Percentiles rank a stretch among this genome's conserved stretches.
phyloP scores from a whole-genome alignment of 352 stramenopile genomes.

The Nannochloropsis limnetica region DNA sequence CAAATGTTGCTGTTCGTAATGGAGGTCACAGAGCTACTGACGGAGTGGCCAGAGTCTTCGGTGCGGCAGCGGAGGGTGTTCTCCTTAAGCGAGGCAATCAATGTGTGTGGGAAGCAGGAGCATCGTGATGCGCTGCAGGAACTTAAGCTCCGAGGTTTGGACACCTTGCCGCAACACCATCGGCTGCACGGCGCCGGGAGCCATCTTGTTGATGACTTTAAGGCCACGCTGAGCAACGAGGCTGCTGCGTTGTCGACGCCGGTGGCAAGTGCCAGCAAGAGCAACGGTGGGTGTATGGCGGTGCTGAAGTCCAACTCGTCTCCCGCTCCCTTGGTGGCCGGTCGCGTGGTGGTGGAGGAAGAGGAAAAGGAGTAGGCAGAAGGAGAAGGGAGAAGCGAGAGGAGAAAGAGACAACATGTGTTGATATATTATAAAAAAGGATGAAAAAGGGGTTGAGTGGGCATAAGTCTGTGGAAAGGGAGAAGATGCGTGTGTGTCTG shows the following conservation, averaged over 20 bases:
- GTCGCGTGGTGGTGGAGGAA: neutral
- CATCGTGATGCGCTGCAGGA: neutral
- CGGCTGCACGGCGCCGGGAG: neutral
- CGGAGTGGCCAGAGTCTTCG: slow-evolving; percentile 34
- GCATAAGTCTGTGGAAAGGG: neutral
- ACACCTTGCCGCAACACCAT: neutral
- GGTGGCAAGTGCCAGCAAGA: neutral
- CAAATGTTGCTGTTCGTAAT: slow-evolving; percentile 29
- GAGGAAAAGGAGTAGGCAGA: neutral
- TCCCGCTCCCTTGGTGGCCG: too few species aligned
- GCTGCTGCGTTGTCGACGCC: neutral
- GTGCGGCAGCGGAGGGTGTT: slow-evolving; percentile 29
- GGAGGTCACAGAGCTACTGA: slow-evolving; percentile 35
- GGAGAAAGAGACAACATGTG: neutral
- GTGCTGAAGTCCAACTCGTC: neutral
- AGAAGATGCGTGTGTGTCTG: too few species aligned
- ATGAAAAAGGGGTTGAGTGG: neutral
- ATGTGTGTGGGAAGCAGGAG: slow-evolving; percentile 6
- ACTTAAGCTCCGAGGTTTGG: slow-evolving; percentile 12
- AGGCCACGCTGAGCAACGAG: neutral
- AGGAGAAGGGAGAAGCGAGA: neutral
- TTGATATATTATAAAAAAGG: neutral
- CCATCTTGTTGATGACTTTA: neutral
- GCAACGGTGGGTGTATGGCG: too few species aligned
- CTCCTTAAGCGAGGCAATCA: slow-evolving; percentile 16